A percentile compares a stretch with the other conserved stretches of the same genome.
phyloP scores from a whole-genome alignment of 2,329 filamentous ascomycete genomes.

The Alternaria viburni region DNA sequence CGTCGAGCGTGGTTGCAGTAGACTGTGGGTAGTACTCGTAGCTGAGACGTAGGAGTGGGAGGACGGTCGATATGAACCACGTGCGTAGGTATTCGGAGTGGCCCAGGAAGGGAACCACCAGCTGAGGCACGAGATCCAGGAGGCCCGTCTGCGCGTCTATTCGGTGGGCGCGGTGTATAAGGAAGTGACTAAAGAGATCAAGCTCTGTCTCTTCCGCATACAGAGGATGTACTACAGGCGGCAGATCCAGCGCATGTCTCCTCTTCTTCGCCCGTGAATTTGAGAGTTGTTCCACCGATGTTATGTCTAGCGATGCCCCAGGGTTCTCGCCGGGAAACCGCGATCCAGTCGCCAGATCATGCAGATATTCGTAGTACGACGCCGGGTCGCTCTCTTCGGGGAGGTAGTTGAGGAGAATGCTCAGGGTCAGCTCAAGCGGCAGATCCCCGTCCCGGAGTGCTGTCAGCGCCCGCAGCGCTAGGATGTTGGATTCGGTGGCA shows the following conservation, averaged over 20 bases:
- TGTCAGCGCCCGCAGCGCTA: constrained; percentile 66
- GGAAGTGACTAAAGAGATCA: constrained; percentile 67
- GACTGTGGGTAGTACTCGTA: constrained; percentile 70
- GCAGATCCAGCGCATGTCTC: constrained; percentile 67
- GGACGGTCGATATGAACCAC: constrained; percentile 72
- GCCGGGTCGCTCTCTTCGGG: constrained; percentile 72
- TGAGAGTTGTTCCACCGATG: constrained; percentile 63
- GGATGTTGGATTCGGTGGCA: constrained; percentile 69
- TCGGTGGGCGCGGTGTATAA: constrained; percentile 70
- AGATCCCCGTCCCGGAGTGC: constrained; percentile 64
- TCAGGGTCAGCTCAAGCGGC: constrained; percentile 68
- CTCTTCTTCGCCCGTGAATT: constrained; percentile 70
- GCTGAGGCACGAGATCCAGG: constrained; percentile 68
- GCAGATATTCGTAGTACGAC: constrained; percentile 67
- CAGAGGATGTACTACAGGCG: constrained; percentile 62
- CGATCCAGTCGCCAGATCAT: constrained; percentile 61
- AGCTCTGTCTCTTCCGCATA: constrained; percentile 56
- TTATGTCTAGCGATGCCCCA: constrained; percentile 57
- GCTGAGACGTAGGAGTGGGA: constrained; percentile 72
- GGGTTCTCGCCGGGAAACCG: constrained; percentile 51
- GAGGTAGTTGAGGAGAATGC: constrained; percentile 77
- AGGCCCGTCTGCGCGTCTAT: constrained; percentile 77
- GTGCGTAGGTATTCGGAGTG: constrained; percentile 66
- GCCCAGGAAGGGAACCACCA: constrained; percentile 72
- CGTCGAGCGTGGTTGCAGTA: constrained; percentile 62